Conservation (phyloP, 2,329 filamentous ascomycete genomes). For the Ascochyta rabiei region DNA sequence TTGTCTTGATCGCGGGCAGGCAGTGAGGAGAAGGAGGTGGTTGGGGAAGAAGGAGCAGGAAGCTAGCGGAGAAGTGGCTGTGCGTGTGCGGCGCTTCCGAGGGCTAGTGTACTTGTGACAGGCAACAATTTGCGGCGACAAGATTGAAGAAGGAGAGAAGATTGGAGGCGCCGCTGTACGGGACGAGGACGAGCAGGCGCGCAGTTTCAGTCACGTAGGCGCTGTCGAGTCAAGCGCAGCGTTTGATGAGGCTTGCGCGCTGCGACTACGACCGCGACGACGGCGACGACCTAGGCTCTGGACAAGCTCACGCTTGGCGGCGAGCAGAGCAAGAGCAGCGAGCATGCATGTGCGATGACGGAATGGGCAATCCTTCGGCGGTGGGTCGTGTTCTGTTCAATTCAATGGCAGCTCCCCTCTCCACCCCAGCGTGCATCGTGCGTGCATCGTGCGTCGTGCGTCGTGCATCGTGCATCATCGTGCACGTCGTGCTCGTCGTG, state of each 20-base stretch:
- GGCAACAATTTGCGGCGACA: conserved; percentile 19
- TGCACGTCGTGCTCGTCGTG: too few species aligned
- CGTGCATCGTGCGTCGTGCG: too few species aligned
- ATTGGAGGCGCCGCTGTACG: conserved; percentile 20
- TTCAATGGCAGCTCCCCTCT: conserved; percentile 27
- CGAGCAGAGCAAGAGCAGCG: conserved; percentile 4
- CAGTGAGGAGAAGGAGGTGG: conserved; percentile 25
- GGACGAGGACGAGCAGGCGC: conserved; percentile 21
- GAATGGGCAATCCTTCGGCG: conserved; percentile 9
- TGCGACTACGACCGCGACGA: conserved; percentile 8
- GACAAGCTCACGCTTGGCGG: not conserved
- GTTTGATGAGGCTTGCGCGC: conserved; percentile 29
- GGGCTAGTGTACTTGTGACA: conserved; percentile 25
- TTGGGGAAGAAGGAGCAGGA: conserved; percentile 32
- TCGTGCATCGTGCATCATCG: too few species aligned
- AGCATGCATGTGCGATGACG: conserved; percentile 27
- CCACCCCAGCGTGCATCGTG: conserved; percentile 16
- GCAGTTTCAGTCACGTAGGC: conserved; percentile 16
- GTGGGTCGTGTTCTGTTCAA: conserved; percentile 22
- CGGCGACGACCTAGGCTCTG: too few species aligned
- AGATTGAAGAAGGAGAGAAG: not conserved
- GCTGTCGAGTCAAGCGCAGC: conserved; percentile 9
- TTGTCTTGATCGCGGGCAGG: conserved; percentile 32
- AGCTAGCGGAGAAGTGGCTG: conserved; percentile 28
- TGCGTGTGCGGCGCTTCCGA: conserved; percentile 30